A percentile compares a stretch with the other conserved stretches of the same genome.
phyloP scores from a whole-genome alignment of 306 rosid genomes.

The Inga oerstediana region DNA sequence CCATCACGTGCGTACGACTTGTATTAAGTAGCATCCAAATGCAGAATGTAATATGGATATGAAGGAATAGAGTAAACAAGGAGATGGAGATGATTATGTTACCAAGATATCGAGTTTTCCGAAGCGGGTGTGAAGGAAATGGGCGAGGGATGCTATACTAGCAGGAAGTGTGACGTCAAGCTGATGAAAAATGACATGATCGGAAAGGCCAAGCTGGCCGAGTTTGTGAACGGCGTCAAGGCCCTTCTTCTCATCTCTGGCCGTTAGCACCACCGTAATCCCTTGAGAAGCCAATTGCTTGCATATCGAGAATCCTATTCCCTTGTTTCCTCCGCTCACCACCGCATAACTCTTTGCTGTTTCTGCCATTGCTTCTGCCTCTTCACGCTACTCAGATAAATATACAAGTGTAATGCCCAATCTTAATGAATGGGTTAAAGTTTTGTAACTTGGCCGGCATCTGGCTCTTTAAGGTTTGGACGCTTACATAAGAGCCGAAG shows the following conservation, averaged over 20 bases:
- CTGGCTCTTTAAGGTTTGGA: background rate
- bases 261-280: constrained; percentile 41
- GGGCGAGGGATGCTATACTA: constrained; percentile 31
- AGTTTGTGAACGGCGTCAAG: constrained; percentile 39
- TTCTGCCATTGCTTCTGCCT: background rate
- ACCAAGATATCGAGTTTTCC: constrained; percentile 41
- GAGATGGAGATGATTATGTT: background rate
- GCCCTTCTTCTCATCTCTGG: constrained; percentile 49
- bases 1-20: background rate
- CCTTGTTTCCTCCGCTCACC: constrained; percentile 45
- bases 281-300: constrained; percentile 39
- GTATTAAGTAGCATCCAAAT: background rate
- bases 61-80: background rate
- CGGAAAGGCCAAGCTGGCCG: constrained; percentile 13
- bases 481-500: background rate
- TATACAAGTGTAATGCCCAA: background rate
- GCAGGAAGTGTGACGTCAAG: constrained; percentile 34
- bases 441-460: background rate
- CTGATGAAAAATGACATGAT: constrained; percentile 31
- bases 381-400: background rate
- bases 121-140: constrained; percentile 29
- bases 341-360: constrained; percentile 12
- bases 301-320: constrained; percentile 38
- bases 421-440: background rate
- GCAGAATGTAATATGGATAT: background rate